Conservation (phyloP, 805 yeast species). For the Candida oleophila region DNA sequence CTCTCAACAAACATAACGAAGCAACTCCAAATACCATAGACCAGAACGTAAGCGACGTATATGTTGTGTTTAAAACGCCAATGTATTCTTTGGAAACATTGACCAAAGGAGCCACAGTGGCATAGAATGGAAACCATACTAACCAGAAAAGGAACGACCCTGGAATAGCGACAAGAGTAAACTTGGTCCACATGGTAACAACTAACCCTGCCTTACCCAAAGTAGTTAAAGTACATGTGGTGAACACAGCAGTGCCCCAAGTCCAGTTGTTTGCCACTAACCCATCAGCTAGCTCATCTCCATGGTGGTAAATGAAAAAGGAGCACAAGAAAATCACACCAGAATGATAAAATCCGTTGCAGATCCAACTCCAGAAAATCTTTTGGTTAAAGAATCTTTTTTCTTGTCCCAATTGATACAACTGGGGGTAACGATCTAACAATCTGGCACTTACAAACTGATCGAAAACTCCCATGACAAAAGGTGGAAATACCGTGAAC, state of each 20-base stretch:
- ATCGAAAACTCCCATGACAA: conserved; percentile 94
- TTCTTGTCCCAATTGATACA: conserved; percentile 86
- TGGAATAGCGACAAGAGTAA: conserved; percentile 87
- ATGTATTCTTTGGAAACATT: conserved; percentile 80
- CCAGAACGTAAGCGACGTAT: conserved; percentile 83
- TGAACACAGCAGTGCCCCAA: conserved; percentile 89
- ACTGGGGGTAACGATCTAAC: conserved; percentile 86
- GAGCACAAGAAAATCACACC: conserved; percentile 78
- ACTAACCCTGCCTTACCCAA: conserved; percentile 93
- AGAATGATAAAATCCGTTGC: conserved; percentile 93
- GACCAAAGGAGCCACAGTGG: conserved; percentile 78
- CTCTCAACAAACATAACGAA: conserved; percentile 75
- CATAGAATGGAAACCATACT: conserved; percentile 81
- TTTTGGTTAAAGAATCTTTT: conserved; percentile 86
- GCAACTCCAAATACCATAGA: conserved; percentile 75
- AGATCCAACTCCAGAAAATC: conserved; percentile 96
- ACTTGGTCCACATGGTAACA: conserved; percentile 93
- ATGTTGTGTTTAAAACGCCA: conserved; percentile 76
- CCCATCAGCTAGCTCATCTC: conserved; percentile 68
- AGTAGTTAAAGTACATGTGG: conserved; percentile 84
- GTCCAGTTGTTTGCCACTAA: conserved; percentile 83
- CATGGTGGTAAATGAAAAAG: conserved; percentile 63
- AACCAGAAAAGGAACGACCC: conserved; percentile 89
- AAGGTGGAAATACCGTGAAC: conserved; percentile 93
- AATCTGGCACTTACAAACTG: conserved; percentile 91